Conservation (phyloP, 345 rosid genomes). For the Isatis tinctoria region DNA sequence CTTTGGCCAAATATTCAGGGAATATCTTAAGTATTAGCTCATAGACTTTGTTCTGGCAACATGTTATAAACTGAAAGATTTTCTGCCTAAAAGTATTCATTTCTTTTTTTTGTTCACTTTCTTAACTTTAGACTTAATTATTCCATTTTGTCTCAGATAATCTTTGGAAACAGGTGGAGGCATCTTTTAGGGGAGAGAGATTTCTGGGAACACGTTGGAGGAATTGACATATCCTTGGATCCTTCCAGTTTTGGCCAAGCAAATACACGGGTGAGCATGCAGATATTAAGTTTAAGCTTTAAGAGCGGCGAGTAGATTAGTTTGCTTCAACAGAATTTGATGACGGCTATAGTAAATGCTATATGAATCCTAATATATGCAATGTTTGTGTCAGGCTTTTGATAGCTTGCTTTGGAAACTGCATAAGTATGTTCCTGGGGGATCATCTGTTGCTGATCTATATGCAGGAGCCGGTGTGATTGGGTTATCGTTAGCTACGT, state of each 20-base stretch:
- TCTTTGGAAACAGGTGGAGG: slow-evolving; percentile 95
- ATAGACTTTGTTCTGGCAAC: background rate
- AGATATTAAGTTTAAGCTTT: background rate
- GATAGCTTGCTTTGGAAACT: slow-evolving; percentile 78
- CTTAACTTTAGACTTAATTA: background rate
- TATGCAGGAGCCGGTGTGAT: slow-evolving; percentile 98
- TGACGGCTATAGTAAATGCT: background rate
- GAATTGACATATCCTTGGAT: slow-evolving; percentile 82
- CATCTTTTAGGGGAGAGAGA: slow-evolving; percentile 88
- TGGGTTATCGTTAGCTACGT: slow-evolving; percentile 83
- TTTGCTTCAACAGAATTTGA: background rate
- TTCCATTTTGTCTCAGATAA: slow-evolving; percentile 45
- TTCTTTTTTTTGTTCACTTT: background rate
- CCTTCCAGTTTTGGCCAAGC: slow-evolving; percentile 98
- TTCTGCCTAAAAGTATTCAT: background rate
- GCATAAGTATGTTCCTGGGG: slow-evolving; percentile 76
- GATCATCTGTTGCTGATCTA: slow-evolving; percentile 89
- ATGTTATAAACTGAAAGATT: background rate
- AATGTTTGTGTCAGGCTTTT: slow-evolving; percentile 33
- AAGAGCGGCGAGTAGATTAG: background rate
- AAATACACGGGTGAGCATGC: slow-evolving; percentile 60
- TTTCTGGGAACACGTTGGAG: slow-evolving; percentile 95
- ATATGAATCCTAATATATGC: slow-evolving; percentile 1
- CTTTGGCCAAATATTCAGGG: background rate
- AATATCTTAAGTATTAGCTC: background rate